These are phyloP conservation scores for Sequoiadendron giganteum DNA, from an alignment of 75 land plant species.

Conservation along the genomic window DNA sequence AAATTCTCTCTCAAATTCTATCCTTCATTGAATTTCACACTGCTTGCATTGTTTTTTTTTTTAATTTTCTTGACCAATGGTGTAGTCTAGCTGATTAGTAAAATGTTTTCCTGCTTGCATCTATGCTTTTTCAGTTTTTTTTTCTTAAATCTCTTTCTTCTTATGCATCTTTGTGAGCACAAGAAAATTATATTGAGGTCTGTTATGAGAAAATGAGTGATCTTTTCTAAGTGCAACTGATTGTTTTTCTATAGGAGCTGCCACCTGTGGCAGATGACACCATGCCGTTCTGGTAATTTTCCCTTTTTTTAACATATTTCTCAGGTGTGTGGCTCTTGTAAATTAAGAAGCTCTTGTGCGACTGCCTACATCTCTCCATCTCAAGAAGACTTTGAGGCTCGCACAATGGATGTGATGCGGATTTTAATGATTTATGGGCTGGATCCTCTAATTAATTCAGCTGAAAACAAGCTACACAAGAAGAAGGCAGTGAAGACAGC, in stretches of 20 bases:
- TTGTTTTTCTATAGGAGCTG: background rate
- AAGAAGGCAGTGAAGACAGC: conserved; percentile 57
- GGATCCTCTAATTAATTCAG: conserved; percentile 55
- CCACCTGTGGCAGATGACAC: background rate
- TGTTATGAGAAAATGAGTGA: background rate
- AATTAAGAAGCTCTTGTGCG: conserved; percentile 60
- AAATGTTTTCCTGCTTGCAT: background rate
- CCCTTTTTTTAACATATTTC: conserved; percentile 12
- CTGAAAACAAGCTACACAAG: conserved; percentile 47
- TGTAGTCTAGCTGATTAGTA: background rate
- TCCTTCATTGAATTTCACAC: background rate
- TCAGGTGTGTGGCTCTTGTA: conserved; percentile 95
- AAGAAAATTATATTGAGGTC: background rate
- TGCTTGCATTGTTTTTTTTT: background rate
- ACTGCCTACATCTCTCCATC: conserved; percentile 58
- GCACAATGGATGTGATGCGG: conserved; percentile 78
- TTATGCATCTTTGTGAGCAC: background rate
- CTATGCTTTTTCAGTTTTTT: background rate
- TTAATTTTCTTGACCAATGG: background rate
- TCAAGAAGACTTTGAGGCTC: conserved; percentile 58
- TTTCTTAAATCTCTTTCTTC: no score
- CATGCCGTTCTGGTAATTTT: background rate
- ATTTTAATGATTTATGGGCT: conserved; percentile 71
- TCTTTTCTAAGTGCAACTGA: background rate
- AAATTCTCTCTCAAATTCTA: background rate